Base-by-base conservation (phyloP, 2,329 filamentous ascomycete species). In the Sporothrix protearum region DNA sequence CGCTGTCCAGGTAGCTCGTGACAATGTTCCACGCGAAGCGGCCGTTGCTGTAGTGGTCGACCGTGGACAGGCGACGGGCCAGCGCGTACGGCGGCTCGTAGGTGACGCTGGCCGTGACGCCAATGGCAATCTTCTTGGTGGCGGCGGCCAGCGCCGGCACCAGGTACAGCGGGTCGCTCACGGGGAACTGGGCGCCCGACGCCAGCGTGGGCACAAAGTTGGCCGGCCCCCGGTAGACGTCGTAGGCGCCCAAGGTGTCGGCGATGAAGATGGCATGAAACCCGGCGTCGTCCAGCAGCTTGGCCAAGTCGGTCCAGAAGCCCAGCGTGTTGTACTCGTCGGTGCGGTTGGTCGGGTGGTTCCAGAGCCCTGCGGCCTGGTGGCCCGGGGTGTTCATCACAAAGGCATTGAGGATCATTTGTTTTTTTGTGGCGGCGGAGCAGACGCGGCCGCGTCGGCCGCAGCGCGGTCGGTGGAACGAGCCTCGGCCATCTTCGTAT, bases 331-430 rank as follows among this genome's bases (percentile, higher is more conserved):
- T 73, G 71, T 72, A 74, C 61, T 74, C 59, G 49, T 71, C 71
- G 10, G 72, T 72, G 47, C 53, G 67, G 64, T 73, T 73, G 55
- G 39, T 36, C 25, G 72, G 72, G 63, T 74, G 73, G 28, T 68
- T 63, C 73, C 73, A 74, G 28, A 73, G 71, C 3, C 73, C 73
- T 9, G 73, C 66, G 5, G 73, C 64, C 59, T 69, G 68, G 71
- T 75, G 73, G 70, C 68, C 73, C 12, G 71, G 71, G 6, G 71
- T 71, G 64, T 72, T 73, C 73, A 74, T 73, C 39, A 83, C 82
- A 71, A 83, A 83, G 0, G 82, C 82, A 75, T 83, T 83, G 74
- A 83, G 76, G 67, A 83, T 80, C 45, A 83, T 75, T 69, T 78
- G 79, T 75, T 82, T 83, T 12, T 51, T 59, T 9, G 57, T 28